These are phyloP conservation scores for Blepharisma japonicum DNA, from an alignment of 73 alveolate genomes.

Conservation along the genomic window DNA sequence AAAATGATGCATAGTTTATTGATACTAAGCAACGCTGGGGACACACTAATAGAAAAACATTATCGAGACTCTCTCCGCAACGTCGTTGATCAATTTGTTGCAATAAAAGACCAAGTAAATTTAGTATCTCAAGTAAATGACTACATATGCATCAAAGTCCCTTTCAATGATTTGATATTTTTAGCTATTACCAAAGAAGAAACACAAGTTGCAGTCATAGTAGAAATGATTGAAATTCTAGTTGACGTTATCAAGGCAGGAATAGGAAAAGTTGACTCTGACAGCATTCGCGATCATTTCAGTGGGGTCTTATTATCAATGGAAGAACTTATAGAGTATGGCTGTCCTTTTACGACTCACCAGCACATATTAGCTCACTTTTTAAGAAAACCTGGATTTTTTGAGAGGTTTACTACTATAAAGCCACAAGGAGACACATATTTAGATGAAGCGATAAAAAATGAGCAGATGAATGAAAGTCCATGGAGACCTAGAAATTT, in stretches of 20 bases:
- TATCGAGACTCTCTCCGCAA: conserved; percentile 19
- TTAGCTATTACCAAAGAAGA: conserved; percentile 1
- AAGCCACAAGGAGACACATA: neutral
- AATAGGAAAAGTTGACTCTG: conserved; percentile 1
- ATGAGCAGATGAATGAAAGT: conserved; percentile 10
- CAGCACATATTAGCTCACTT: conserved; percentile 17
- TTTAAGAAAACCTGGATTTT: conserved; percentile 29
- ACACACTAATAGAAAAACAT: conserved; percentile 16
- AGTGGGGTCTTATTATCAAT: neutral
- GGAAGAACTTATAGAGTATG: conserved; percentile 22
- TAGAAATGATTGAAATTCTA: neutral
- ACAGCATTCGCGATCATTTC: neutral
- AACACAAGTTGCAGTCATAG: neutral
- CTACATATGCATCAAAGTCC: conserved; percentile 8
- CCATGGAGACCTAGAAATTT: conserved; percentile 3
- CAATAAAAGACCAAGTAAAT: conserved; percentile 6
- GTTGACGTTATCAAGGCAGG: neutral
- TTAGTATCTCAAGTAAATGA: neutral
- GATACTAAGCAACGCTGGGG: neutral
- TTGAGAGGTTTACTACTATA: neutral
- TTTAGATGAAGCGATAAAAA: neutral
- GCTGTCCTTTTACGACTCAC: conserved; percentile 20
- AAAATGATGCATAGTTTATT: too few species aligned
- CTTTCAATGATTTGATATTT: conserved; percentile 17
- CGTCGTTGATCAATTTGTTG: conserved; percentile 7